Conservation (phyloP, 2,329 filamentous ascomycete species). For the Aspergillus neotritici region DNA sequence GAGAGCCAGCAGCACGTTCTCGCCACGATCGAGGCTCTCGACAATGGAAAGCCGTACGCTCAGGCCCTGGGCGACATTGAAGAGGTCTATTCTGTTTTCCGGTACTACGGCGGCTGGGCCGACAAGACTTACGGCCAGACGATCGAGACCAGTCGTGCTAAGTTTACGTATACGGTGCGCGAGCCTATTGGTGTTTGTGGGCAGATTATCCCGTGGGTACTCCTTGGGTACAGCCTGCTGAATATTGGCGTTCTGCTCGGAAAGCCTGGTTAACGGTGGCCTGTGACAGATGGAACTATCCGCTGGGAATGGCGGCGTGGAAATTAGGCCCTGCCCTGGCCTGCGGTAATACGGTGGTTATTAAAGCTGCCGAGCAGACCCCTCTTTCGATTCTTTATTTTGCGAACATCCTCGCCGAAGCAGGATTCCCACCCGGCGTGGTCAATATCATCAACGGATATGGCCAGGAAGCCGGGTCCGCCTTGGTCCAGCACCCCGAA, state of each 20-base stretch:
- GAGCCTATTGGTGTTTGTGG: conserved; percentile 27
- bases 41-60: conserved; percentile 20
- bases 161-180: conserved; percentile 16
- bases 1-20: conserved; percentile 23
- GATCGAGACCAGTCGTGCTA: conserved; percentile 16
- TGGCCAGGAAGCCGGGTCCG: conserved; percentile 49
- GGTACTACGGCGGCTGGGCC: conserved; percentile 28
- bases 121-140: conserved; percentile 25
- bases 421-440: conserved; percentile 52
- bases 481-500: conserved; percentile 25
- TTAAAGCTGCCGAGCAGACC: conserved; percentile 60
- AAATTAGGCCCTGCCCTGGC: conserved; percentile 61
- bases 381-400: conserved; percentile 47
- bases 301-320: conserved; percentile 21
- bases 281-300: no score
- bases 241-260: conserved; percentile 7
- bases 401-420: conserved; percentile 43
- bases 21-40: conserved; percentile 22
- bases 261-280: no score
- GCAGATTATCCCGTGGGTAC: conserved; percentile 26
- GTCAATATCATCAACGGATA: conserved; percentile 58
- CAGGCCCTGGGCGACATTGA: conserved; percentile 22
- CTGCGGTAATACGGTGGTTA: conserved; percentile 63
- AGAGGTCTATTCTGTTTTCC: conserved; percentile 16
- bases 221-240: conserved; percentile 24